Evolutionary conservation across 306 rosid species (phyloP), one percentile per base, ranked within the genome.

Genomic region (Luffa acutangula): DNA sequence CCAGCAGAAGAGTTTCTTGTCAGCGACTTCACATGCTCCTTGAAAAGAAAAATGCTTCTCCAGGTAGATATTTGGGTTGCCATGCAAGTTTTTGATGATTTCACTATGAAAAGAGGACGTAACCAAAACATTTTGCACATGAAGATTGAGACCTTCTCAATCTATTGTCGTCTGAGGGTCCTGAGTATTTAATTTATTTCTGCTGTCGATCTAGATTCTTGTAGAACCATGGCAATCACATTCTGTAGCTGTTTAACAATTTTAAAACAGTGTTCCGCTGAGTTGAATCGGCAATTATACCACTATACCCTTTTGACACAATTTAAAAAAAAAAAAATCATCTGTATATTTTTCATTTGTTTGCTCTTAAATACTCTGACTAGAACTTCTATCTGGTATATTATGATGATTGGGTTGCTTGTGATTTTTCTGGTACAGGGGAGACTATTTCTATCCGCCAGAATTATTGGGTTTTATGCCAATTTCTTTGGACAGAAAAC

Each of bases 1-100:
- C 98, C 98, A 9, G 84, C 90, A 10, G 97, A 95, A 75, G 98
- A 95, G 82, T 95, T 95, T 92, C 96, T 95, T 36, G 85, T 95
- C 56, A 91, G 87, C 51, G 93, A 89, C 80, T 95, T 89, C 85
- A 88, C 93, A 7, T 91, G 98, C 85, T 87, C 82, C 60, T 77
- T 95, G 87, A 91, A 78, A 85, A 91, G 97, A 82, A 91, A 86
- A 85, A 67, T 95, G 88, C 93, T 83, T 81, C 81, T 91, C 62
- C 98, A 92, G 97, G 97, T 94, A 64, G 79, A 46, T 21, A 54
- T 31, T 73, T 34, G 11, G 5, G 41, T 33, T 46, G 14, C 58
- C 11, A 73, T 13, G 73, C 51, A 78, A 80, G 42, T 78, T 79
- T 42, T n/a, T 72, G 1, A 20, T 71, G 76, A 71, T 71, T 45